Base-by-base conservation (phyloP, 2,329 filamentous ascomycete species). In the Myriosclerotinia curreyana region DNA sequence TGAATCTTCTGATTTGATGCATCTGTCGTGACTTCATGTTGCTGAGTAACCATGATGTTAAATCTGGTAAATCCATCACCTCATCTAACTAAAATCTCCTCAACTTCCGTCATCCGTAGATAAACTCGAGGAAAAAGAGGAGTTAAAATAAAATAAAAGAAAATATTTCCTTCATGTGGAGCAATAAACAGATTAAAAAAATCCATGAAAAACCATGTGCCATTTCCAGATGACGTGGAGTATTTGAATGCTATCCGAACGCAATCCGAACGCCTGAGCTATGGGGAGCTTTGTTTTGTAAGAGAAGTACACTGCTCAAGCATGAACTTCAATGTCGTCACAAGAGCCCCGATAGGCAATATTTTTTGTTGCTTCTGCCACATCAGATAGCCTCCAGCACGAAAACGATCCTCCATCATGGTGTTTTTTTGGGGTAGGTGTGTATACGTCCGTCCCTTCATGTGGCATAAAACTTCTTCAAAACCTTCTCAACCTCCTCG, bases 401-500 rank as follows among this genome's bases (percentile, higher is more conserved):
- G 71, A 73, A 65, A 70, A 72, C 66, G 60, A 48, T 48, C 55
- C 31, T 58, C 55, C 55, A 36, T 36, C 42, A 58, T 36, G n/a
- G 52, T 44, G n/a, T 15, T 36, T 42, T 42, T 51, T 55, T 49
- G 44, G 54, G 44, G 40, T 50, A 31, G 50, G 49, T 51, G 34
- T 49, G 44, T 46, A 20, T 44, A 17, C 12, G 22, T 5, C 48
- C 62, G 44, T 61, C 44, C 44, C 38, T 56, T 56, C 60, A 62
- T 42, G 55, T 68, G 56, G 62, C 71, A 64, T 70, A 75, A 68
- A 74, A 75, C 65, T 69, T 85, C 82, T 66, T 81, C 78, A 99
- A 83, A 65, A 86, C 81, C 68, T 79, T 81, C 77, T 93, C 87
- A 59, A 89, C 89, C 62, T 90, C 87, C 54, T 80, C 76, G 76